Percentiles rank a stretch among this genome's conserved stretches.
These are phyloP conservation scores for Hanseniaspora guilliermondii DNA, from an alignment of 805 yeast species.

Conservation along the genomic window DNA sequence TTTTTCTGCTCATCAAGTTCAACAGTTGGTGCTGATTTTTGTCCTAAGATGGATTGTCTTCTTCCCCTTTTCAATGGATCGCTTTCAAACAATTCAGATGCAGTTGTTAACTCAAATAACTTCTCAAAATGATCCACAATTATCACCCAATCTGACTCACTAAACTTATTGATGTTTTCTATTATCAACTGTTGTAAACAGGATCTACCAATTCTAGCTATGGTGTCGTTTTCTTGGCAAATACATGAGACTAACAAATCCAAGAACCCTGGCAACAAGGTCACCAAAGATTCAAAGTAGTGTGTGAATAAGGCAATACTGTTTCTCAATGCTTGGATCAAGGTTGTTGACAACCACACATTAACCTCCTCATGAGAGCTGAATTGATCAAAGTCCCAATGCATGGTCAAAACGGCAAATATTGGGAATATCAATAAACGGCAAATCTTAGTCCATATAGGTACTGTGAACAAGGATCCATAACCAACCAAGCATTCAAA, in stretches of 20 bases:
- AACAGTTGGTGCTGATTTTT: slow-evolving; percentile 3
- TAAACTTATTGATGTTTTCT: slow-evolving; percentile 60
- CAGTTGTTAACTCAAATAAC: slow-evolving; percentile 73
- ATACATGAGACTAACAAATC: slow-evolving; percentile 73
- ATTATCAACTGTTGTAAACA: slow-evolving; percentile 69
- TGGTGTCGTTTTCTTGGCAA: slow-evolving; percentile 93
- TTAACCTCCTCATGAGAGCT: slow-evolving; percentile 72
- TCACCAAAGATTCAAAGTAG: slow-evolving; percentile 64
- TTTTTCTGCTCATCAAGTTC: slow-evolving; percentile 16
- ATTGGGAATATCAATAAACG: slow-evolving; percentile 76
- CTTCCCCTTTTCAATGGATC: slow-evolving; percentile 32
- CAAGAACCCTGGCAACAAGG: slow-evolving; percentile 67
- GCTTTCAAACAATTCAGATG: slow-evolving; percentile 61
- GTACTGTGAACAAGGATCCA: slow-evolving; percentile 62
- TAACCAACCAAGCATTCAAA: slow-evolving; percentile 70
- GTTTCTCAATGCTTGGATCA: slow-evolving; percentile 86
- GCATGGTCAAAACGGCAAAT: slow-evolving; percentile 58
- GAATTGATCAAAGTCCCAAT: slow-evolving; percentile 43
- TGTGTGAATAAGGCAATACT: slow-evolving; percentile 72
- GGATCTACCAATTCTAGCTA: slow-evolving; percentile 85
- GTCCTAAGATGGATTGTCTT: slow-evolving; percentile 14
- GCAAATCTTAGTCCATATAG: slow-evolving; percentile 76
- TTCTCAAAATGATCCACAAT: slow-evolving; percentile 52
- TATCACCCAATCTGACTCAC: slow-evolving; percentile 58
- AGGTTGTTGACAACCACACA: slow-evolving; percentile 92